These are phyloP conservation scores for Musa troglodytarum DNA, from an alignment of 176 grass and related monocot genomes.

Conservation along the genomic window DNA sequence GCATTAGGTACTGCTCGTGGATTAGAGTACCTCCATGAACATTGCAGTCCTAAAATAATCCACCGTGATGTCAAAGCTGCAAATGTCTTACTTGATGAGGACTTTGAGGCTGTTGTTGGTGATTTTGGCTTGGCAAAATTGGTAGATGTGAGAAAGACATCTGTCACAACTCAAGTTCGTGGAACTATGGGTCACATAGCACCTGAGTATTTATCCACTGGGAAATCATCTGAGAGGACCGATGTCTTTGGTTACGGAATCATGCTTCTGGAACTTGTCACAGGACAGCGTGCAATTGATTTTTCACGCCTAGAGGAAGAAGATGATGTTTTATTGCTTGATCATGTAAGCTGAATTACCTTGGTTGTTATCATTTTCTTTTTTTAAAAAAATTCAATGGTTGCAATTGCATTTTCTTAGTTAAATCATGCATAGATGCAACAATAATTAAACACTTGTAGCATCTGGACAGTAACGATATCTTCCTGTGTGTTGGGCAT, in stretches of 20 bases:
- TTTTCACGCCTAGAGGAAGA: slow-evolving; percentile 96
- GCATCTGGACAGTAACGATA: neutral
- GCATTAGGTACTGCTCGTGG: slow-evolving; percentile 88
- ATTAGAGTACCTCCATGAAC: slow-evolving; percentile 90
- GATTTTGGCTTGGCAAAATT: slow-evolving; percentile 91
- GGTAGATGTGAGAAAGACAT: slow-evolving; percentile 91
- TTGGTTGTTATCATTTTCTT: neutral
- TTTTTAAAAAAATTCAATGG: neutral
- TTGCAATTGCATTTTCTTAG: neutral
- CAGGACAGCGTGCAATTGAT: slow-evolving; percentile 86
- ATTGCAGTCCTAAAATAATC: slow-evolving; percentile 97
- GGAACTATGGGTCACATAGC: slow-evolving; percentile 99
- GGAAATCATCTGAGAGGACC: slow-evolving; percentile 84
- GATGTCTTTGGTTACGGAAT: slow-evolving; percentile 97
- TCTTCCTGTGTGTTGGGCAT: too few relatives aligned
- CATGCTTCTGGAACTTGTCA: slow-evolving; percentile 93
- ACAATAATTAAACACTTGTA: neutral
- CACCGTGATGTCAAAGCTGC: slow-evolving; percentile 96
- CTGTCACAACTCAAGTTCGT: slow-evolving; percentile 90
- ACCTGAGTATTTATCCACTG: slow-evolving; percentile 89
- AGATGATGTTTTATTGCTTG: slow-evolving; percentile 86
- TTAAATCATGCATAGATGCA: neutral
- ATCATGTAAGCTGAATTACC: slow-evolving; percentile 58
- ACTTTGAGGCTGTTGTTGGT: slow-evolving; percentile 81
- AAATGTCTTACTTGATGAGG: slow-evolving; percentile 91